Conservation (phyloP, 805 yeast genomes). For the Saturnispora gosingensis region DNA sequence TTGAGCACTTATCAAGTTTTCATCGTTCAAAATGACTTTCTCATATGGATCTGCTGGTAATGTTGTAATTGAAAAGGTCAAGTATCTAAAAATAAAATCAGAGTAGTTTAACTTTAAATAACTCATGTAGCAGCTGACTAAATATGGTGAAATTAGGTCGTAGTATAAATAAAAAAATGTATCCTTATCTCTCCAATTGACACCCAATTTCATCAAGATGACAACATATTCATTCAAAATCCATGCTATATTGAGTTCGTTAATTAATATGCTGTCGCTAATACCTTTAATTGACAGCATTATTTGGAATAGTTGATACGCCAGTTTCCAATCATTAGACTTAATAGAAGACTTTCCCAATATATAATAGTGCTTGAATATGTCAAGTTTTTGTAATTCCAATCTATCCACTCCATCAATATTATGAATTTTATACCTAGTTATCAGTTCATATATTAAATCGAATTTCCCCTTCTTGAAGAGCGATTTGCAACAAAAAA, state of each 20-base stretch:
- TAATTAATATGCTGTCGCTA: conserved; percentile 4
- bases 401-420: conserved; percentile 12
- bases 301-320: conserved; percentile 15
- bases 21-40: background rate
- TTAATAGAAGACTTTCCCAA: conserved; percentile 16
- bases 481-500: conserved; percentile 6
- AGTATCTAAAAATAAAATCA: background rate
- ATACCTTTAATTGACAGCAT: conserved; percentile 11
- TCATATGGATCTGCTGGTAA: background rate
- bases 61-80: background rate
- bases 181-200: conserved; percentile 1
- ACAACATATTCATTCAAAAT: conserved; percentile 15
- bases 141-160: background rate
- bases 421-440: background rate
- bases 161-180: background rate
- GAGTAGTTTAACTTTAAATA: background rate
- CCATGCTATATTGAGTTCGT: conserved; percentile 2
- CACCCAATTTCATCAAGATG: conserved; percentile 7
- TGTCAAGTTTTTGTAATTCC: conserved; percentile 4
- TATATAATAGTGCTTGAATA: conserved; percentile 15
- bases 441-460: conserved; percentile 3
- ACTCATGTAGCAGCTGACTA: background rate
- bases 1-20: conserved; percentile 2
- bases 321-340: conserved; percentile 11
- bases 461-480: conserved; percentile 4